These are phyloP conservation scores for Lactarius tabidus DNA, from an alignment of 768 basidiomycete genomes.

Conservation along the genomic window DNA sequence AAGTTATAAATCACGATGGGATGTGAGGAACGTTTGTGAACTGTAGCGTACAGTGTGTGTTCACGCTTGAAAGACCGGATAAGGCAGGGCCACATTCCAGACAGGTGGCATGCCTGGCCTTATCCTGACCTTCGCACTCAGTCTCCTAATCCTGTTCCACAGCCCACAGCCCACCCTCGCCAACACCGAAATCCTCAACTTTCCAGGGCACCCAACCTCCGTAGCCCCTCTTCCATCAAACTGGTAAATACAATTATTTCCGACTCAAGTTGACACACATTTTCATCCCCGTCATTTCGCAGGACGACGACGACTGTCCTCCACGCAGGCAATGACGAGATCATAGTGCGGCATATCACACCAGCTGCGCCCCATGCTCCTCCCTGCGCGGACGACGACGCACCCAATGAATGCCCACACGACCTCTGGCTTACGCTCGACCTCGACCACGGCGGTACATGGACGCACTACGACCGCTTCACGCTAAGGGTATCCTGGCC, in stretches of 20 bases:
- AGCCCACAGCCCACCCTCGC: constrained; percentile 29
- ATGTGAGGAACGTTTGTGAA: too few relatives aligned
- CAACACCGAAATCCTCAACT: constrained; percentile 67
- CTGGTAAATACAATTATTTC: constrained; percentile 23
- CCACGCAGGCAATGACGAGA: constrained; percentile 36
- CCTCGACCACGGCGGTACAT: constrained; percentile 28
- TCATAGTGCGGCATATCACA: constrained; percentile 41
- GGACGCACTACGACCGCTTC: constrained; percentile 31
- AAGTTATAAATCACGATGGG: too few relatives aligned
- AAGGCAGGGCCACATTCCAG: background rate
- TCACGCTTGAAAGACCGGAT: background rate
- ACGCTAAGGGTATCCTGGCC: constrained; percentile 37
- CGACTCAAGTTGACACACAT: background rate
- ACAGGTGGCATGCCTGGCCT: constrained; percentile 1
- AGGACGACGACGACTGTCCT: constrained; percentile 37
- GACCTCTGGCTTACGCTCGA: constrained; percentile 34
- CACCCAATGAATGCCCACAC: constrained; percentile 26
- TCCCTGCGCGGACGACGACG: constrained; percentile 35
- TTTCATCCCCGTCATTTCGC: background rate
- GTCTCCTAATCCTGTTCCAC: background rate
- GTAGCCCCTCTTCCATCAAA: constrained; percentile 28
- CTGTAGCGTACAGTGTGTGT: too few relatives aligned
- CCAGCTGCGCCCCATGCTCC: constrained; percentile 35
- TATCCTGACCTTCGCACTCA: background rate
- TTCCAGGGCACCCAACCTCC: constrained; percentile 33